Percentiles rank a stretch among this genome's conserved stretches.
phyloP scores from a whole-genome alignment of 2,329 filamentous ascomycete genomes.

The Cladosporium sp. region DNA sequence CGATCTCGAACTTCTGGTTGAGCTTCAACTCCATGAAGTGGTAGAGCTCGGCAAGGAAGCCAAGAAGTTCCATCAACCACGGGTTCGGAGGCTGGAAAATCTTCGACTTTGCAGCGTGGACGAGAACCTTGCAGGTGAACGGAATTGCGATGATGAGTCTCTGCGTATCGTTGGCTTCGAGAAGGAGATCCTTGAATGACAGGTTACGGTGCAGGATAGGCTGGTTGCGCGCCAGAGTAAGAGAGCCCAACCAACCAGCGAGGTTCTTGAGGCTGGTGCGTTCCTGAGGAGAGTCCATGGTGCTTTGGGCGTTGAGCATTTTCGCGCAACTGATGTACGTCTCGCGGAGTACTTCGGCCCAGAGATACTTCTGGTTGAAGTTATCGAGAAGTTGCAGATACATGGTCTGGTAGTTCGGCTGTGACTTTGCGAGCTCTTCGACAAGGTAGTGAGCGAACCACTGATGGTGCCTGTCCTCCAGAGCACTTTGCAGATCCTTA shows the following conservation, averaged over 20 bases:
- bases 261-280: constrained; percentile 89
- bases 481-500: constrained; percentile 72
- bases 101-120: constrained; percentile 78
- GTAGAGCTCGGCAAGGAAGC: constrained; percentile 88
- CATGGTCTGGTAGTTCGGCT: constrained; percentile 92
- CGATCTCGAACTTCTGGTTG: constrained; percentile 97
- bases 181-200: constrained; percentile 91
- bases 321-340: constrained; percentile 84
- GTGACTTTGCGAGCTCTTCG: constrained; percentile 93
- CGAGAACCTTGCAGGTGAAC: constrained; percentile 94
- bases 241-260: constrained; percentile 85
- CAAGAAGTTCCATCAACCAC: constrained; percentile 95
- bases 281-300: constrained; percentile 80
- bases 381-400: constrained; percentile 87
- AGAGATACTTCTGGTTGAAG: constrained; percentile 75
- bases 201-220: constrained; percentile 96
- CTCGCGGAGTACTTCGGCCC: constrained; percentile 87
- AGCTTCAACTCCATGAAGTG: constrained; percentile 90
- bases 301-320: constrained; percentile 86
- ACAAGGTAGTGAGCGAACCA: constrained; percentile 97
- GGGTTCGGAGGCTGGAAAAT: constrained; percentile 95
- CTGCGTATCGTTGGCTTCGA: constrained; percentile 92
- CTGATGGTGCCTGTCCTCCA: constrained; percentile 81
- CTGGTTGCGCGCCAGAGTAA: constrained; percentile 90
- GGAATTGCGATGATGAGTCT: constrained; percentile 89